Conservation (phyloP, 768 basidiomycete genomes). For the Lentinula edodes region DNA sequence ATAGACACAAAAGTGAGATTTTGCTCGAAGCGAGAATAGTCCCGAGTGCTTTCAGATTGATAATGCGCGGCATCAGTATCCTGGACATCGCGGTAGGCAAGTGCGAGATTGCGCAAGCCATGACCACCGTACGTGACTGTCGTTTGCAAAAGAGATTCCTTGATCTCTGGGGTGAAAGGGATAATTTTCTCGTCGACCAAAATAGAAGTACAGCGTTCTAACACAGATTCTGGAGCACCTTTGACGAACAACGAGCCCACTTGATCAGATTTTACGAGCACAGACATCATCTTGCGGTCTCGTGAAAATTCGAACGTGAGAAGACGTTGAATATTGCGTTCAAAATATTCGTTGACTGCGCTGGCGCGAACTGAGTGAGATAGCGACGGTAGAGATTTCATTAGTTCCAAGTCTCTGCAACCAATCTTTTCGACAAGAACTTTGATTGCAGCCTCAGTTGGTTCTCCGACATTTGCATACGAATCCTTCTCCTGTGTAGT, state of each 20-base stretch:
- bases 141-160: slow-evolving; percentile 53
- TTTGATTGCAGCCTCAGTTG: slow-evolving; percentile 94
- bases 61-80: slow-evolving; percentile 81
- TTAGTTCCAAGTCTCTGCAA: slow-evolving; percentile 54
- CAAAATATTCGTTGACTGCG: slow-evolving; percentile 82
- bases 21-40: slow-evolving; percentile 89
- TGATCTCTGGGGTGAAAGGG: slow-evolving; percentile 60
- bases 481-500: slow-evolving; percentile 60
- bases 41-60: slow-evolving; percentile 67
- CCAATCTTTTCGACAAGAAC: slow-evolving; percentile 94
- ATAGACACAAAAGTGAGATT: slow-evolving; percentile 92
- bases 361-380: slow-evolving; percentile 61
- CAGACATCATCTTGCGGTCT: slow-evolving; percentile 99
- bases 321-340: slow-evolving; percentile 67
- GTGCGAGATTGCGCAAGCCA: slow-evolving; percentile 87
- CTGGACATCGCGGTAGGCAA: slow-evolving; percentile 78
- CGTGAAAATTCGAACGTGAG: slow-evolving; percentile 97
- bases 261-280: slow-evolving; percentile 69
- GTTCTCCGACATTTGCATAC: slow-evolving; percentile 89
- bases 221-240: slow-evolving; percentile 92
- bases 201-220: slow-evolving; percentile 81
- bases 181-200: slow-evolving; percentile 58
- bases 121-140: slow-evolving; percentile 70
- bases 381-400: slow-evolving; percentile 52
- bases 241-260: slow-evolving; percentile 86